Conservation (phyloP, 2,329 filamentous ascomycete species). For the Fusarium coicis region DNA sequence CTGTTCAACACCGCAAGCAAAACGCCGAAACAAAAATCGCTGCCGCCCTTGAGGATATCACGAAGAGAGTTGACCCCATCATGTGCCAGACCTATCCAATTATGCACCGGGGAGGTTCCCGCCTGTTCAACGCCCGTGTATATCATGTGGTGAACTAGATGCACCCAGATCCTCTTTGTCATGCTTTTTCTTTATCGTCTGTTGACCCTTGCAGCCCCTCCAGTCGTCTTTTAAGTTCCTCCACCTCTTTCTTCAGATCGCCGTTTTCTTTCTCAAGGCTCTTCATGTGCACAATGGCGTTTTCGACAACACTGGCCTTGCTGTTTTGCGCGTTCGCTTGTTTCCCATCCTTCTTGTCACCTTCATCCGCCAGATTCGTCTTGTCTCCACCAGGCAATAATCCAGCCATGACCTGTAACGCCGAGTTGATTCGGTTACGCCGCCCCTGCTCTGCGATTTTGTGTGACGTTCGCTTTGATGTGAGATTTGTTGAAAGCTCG, state of each 20-base stretch:
- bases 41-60: conserved; percentile 22
- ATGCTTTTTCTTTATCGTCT: conserved; percentile 17
- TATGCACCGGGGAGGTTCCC: conserved; percentile 5
- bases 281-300: conserved; percentile 95
- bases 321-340: conserved; percentile 74
- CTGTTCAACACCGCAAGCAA: conserved; percentile 20
- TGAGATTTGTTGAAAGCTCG: conserved; percentile 90
- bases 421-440: conserved; percentile 93
- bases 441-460: conserved; percentile 98
- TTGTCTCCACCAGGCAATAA: conserved; percentile 74
- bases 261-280: conserved; percentile 79
- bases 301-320: conserved; percentile 97
- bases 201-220: conserved; percentile 41
- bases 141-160: background rate
- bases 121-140: background rate
- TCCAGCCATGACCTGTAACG: conserved; percentile 88
- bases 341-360: conserved; percentile 61
- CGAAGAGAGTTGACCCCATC: conserved; percentile 8
- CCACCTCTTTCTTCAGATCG: conserved; percentile 71
- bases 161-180: conserved; percentile 7
- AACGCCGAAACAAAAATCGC: conserved; percentile 31
- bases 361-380: conserved; percentile 54
- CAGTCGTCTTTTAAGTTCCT: conserved; percentile 47
- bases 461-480: conserved; percentile 95
- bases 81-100: conserved; percentile 27